Conservation (phyloP, 2,329 filamentous ascomycete species). For the Aspergillus sp. region DNA sequence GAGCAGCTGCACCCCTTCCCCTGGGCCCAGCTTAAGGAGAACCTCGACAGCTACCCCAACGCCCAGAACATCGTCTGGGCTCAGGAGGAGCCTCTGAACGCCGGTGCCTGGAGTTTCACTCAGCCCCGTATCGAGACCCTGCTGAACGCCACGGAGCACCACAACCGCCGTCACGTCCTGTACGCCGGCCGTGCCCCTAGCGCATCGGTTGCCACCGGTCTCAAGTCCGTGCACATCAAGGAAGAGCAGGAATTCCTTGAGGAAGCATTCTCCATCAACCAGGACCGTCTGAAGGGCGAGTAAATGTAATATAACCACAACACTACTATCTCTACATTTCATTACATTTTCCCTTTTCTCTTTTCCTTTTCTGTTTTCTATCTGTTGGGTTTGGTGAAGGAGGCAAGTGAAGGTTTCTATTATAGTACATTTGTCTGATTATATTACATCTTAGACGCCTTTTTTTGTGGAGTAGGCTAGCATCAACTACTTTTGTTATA, state of each 20-base stretch:
- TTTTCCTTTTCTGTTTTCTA: conserved; percentile 2
- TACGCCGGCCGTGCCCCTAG: conserved; percentile 93
- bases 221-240: conserved; percentile 81
- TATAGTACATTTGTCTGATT: not conserved
- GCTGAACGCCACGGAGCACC: conserved; percentile 81
- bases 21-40: conserved; percentile 93
- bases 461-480: not conserved
- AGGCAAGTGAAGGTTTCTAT: not conserved
- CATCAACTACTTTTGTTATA: not conserved
- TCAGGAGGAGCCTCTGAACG: conserved; percentile 96
- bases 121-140: conserved; percentile 96
- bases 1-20: conserved; percentile 99
- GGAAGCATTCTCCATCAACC: conserved; percentile 56
- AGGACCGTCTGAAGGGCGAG: conserved; percentile 62
- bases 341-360: not conserved
- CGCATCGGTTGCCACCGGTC: conserved; percentile 85
- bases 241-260: conserved; percentile 82
- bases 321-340: not conserved
- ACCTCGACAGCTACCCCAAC: conserved; percentile 94
- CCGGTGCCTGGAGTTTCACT: conserved; percentile 93
- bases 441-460: not conserved
- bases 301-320: conserved; percentile 27
- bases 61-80: conserved; percentile 96
- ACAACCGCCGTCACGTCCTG: conserved; percentile 93
- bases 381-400: not conserved